phyloP scores from a whole-genome alignment of 1,284 basidiomycete species.

The Binderoboletus segoi region DNA sequence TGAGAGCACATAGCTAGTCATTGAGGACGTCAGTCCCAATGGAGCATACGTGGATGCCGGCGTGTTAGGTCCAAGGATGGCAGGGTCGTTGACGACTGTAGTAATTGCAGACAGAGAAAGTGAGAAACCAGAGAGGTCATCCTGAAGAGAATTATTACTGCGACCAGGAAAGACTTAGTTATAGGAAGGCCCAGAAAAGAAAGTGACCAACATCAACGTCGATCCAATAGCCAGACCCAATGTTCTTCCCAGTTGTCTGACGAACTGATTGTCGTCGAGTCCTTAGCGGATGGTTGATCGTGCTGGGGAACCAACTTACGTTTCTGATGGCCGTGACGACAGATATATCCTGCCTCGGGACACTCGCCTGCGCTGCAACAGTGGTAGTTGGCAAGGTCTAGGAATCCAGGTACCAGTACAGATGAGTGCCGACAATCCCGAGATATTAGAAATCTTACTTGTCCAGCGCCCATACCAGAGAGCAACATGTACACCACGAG shows the following conservation, averaged over 20 bases:
- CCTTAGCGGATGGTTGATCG: constrained; percentile 1
- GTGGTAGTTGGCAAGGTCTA: constrained; percentile 66
- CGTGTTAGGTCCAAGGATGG: constrained; percentile 41
- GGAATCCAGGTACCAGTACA: constrained; percentile 3
- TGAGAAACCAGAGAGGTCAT: constrained; percentile 41
- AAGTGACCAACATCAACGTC: constrained; percentile 49
- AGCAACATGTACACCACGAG: constrained; percentile 72
- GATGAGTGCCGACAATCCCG: not conserved
- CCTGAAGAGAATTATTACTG: constrained; percentile 59
- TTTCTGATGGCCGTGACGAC: constrained; percentile 73
- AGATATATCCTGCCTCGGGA: constrained; percentile 65
- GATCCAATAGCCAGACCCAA: constrained; percentile 63
- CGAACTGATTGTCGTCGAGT: constrained; percentile 45
- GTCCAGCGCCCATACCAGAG: constrained; percentile 69
- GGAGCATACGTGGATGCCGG: constrained; percentile 30
- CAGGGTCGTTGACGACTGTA: constrained; percentile 51
- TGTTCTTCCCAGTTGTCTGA: constrained; percentile 66
- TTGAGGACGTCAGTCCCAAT: constrained; percentile 39
- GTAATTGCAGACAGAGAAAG: constrained; percentile 42
- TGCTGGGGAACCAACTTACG: constrained; percentile 37
- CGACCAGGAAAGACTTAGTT: not conserved
- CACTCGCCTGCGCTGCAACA: constrained; percentile 71
- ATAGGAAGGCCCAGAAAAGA: not conserved
- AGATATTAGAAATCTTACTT: constrained; percentile 38
- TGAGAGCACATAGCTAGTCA: constrained; percentile 47